Evolutionary conservation across 116 monocot species (phyloP).

Genomic region (Zostera marina): DNA sequence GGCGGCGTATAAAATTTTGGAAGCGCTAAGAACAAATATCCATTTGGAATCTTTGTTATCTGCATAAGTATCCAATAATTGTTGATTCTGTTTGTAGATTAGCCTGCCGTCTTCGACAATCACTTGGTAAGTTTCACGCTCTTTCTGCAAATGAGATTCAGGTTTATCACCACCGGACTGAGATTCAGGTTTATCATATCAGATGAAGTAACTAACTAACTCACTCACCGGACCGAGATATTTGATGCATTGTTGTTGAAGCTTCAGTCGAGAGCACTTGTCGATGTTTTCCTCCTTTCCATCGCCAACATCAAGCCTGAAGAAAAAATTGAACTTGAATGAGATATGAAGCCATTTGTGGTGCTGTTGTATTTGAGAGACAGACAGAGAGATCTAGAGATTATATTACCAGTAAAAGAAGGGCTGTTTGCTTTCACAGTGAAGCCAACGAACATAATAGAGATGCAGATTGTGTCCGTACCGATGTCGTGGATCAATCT

Average conservation of each 20-base stretch:
- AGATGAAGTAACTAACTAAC: too few species aligned
- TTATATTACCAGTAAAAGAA: constrained; percentile 91
- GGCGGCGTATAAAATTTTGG: constrained; percentile 68
- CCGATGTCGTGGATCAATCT: constrained; percentile 93
- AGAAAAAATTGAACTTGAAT: not conserved
- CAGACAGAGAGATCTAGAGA: too few species aligned
- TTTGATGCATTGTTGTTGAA: constrained; percentile 71
- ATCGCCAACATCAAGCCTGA: constrained; percentile 81
- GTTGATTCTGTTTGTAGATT: constrained; percentile 30
- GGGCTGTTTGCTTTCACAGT: constrained; percentile 73
- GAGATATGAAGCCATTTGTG: too few species aligned
- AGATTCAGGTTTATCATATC: too few species aligned
- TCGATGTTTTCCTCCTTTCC: constrained; percentile 74
- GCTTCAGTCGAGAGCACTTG: constrained; percentile 50
- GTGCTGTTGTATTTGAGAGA: too few species aligned
- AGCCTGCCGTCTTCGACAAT: constrained; percentile 62
- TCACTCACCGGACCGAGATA: constrained; percentile 83
- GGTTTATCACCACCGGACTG: too few species aligned
- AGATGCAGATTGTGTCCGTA: constrained; percentile 93
- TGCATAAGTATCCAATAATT: constrained; percentile 35
- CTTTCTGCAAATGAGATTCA: constrained; percentile 39
- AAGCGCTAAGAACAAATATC: constrained; percentile 90
- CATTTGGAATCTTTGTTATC: constrained; percentile 38
- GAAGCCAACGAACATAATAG: constrained; percentile 65
- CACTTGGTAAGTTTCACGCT: constrained; percentile 74